Base-by-base conservation (phyloP, 106 monocot species). In the Phalaenopsis aphrodite region DNA sequence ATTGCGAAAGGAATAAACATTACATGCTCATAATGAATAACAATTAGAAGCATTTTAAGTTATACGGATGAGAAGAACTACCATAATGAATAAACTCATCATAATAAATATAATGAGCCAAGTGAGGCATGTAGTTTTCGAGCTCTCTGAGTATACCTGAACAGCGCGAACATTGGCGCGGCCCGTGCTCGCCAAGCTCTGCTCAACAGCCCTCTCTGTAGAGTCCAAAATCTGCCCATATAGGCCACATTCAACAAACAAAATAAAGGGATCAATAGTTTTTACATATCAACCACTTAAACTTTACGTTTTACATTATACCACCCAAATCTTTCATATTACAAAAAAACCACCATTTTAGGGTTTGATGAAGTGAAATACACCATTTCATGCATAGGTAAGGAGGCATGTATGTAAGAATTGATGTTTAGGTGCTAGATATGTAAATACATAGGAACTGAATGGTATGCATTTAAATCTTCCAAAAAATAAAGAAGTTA, bases 131-230 rank as follows among this genome's bases (percentile, higher is more conserved):
- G 92, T 80, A 0, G 93, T 97, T 81, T 93, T 99, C 55, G 83
- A 83, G 73, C 87, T 84, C 84, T 88, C 49, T 0, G 95, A 95
- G 78, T 91, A 95, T 5, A 95, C 81, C 83, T 89, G 88, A 69
- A 79, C 75, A 2, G 98, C 93, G 6, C 98, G 83, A 15, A 79
- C 56, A 78, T 92, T 99, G 36, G 83, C 93, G 23, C 84, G 89
- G 21, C 89, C 87, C 0, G 99, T 99, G 80, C 87, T 89, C 5
- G 99, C 99, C 83, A 99, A 86, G 77, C 99, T 95, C 48, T 91
- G 86, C 77, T 99, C 95, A 16, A 95, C 95, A 18, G 99, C 99
- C 24, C 77, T 90, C 77, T 91, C 99, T 0, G 93, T 99, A 2
- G 95, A 99, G 81, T 95, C 95, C 30, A 93, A 86, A 68, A 91